Conservation (phyloP, 1,139 yeast species). For the Candida glucosophila region DNA sequence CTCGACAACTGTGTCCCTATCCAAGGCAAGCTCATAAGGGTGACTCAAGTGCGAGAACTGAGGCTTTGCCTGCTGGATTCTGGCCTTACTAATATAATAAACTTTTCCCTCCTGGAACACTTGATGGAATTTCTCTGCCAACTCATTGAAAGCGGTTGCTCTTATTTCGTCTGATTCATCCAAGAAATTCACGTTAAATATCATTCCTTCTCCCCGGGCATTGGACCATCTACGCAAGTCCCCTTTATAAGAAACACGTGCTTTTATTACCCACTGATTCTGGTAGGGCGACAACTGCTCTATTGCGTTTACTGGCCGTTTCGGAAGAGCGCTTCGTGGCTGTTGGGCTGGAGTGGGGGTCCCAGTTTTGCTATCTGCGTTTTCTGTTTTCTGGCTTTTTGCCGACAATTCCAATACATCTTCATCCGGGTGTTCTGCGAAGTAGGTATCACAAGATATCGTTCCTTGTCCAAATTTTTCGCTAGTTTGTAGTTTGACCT, state of each 20-base stretch:
- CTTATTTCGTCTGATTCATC: conserved; percentile 96
- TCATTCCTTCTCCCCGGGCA: conserved; percentile 80
- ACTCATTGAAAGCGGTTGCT: conserved; percentile 89
- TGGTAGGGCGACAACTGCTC: conserved; percentile 90
- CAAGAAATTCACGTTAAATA: conserved; percentile 78
- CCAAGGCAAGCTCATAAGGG: conserved; percentile 81
- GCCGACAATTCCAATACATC: conserved; percentile 22
- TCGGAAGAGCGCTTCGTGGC: conserved; percentile 4
- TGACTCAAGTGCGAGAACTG: conserved; percentile 79
- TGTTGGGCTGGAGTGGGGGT: conserved; percentile 7
- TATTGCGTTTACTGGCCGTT: conserved; percentile 52
- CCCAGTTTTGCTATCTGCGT: conserved; percentile 1
- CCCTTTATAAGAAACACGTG: conserved; percentile 80
- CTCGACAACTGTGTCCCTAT: conserved; percentile 68
- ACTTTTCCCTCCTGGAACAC: conserved; percentile 82
- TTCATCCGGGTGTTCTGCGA: conserved; percentile 47
- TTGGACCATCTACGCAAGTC: conserved; percentile 87
- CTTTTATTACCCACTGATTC: conserved; percentile 86
- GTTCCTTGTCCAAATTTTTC: conserved; percentile 31
- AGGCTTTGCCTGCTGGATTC: conserved; percentile 77
- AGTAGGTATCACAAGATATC: conserved; percentile 43
- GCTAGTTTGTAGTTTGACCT: conserved; percentile 33
- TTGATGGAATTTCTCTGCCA: conserved; percentile 71
- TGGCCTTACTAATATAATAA: conserved; percentile 74
- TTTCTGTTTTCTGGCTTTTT: conserved; percentile 9